phyloP scores from a whole-genome alignment of 2,329 filamentous ascomycete genomes.

The Epichloe scottii region DNA sequence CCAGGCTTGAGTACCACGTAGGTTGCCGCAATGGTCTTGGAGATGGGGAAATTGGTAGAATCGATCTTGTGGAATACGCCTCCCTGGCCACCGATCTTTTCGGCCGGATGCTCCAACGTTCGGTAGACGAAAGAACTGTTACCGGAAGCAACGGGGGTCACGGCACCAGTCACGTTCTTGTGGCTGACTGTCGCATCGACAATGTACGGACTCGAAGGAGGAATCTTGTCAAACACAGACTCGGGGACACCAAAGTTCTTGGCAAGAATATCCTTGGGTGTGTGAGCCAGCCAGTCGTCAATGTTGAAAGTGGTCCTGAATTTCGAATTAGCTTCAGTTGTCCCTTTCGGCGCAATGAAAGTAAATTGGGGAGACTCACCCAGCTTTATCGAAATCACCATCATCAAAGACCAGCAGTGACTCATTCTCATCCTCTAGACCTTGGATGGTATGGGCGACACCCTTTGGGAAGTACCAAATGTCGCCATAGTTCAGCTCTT shows the following conservation, averaged over 20 bases:
- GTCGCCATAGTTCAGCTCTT: slow-evolving; percentile 46
- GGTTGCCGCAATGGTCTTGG: slow-evolving; percentile 52
- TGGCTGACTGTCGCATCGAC: slow-evolving; percentile 40
- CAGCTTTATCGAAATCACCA: slow-evolving; percentile 50
- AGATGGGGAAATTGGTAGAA: slow-evolving; percentile 52
- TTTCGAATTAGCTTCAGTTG: background rate
- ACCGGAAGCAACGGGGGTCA: slow-evolving; percentile 36
- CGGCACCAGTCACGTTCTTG: slow-evolving; percentile 22
- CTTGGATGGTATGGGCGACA: slow-evolving; percentile 49
- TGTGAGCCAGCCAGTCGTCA: slow-evolving; percentile 58
- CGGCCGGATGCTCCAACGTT: slow-evolving; percentile 40
- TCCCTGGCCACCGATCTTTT: slow-evolving; percentile 46
- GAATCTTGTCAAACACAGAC: slow-evolving; percentile 46
- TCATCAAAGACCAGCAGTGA: slow-evolving; percentile 56
- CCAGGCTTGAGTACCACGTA: slow-evolving; percentile 52
- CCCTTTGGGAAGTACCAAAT: slow-evolving; percentile 61
- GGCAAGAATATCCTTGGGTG: slow-evolving; percentile 47
- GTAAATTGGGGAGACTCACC: slow-evolving; percentile 25
- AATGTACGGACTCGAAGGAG: slow-evolving; percentile 48
- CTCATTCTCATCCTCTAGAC: slow-evolving; percentile 53
- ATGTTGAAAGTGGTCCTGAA: slow-evolving; percentile 56
- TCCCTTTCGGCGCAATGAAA: background rate
- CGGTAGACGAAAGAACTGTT: slow-evolving; percentile 52
- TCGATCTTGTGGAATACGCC: slow-evolving; percentile 54
- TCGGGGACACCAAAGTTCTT: slow-evolving; percentile 56